Conservation (phyloP, 176 grass and related monocot species). For the Paspalum vaginatum region DNA sequence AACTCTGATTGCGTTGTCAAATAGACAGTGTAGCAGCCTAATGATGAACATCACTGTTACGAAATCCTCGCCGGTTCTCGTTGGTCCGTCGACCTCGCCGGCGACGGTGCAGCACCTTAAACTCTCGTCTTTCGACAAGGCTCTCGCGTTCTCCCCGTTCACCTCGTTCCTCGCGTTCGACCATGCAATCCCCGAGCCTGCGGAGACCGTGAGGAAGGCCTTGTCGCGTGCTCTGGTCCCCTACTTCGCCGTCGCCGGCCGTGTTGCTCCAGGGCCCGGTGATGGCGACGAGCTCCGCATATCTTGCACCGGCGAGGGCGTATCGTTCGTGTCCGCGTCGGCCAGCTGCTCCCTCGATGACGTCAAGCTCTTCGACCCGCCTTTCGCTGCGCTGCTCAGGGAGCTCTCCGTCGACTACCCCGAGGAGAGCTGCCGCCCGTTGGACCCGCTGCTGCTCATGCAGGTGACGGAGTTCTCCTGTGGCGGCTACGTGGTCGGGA, state of each 20-base stretch:
- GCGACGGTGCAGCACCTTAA: not conserved
- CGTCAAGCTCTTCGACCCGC: not conserved
- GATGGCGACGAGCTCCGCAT: not conserved
- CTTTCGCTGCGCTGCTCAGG: not conserved
- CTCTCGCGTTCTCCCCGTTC: not conserved
- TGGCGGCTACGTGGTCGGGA: conserved; percentile 21
- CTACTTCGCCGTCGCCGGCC: not conserved
- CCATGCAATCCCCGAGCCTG: not conserved
- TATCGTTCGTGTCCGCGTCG: not conserved
- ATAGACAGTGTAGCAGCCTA: too few relatives aligned
- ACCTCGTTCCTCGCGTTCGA: not conserved
- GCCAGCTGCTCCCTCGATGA: not conserved
- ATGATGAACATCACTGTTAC: not conserved
- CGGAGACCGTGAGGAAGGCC: not conserved
- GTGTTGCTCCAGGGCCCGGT: not conserved
- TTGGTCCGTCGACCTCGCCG: not conserved
- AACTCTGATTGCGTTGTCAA: too few relatives aligned
- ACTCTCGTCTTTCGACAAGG: not conserved
- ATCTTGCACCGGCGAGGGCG: not conserved
- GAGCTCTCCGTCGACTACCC: not conserved
- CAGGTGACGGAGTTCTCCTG: conserved; percentile 33
- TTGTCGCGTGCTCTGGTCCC: not conserved
- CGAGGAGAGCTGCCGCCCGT: not conserved
- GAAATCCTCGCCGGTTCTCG: not conserved
- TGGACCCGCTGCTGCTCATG: conserved; percentile 9